Evolutionary conservation across 768 basidiomycete genomes (phyloP), one percentile per base, ranked within the genome.

Genomic region (Suillus sp.): DNA sequence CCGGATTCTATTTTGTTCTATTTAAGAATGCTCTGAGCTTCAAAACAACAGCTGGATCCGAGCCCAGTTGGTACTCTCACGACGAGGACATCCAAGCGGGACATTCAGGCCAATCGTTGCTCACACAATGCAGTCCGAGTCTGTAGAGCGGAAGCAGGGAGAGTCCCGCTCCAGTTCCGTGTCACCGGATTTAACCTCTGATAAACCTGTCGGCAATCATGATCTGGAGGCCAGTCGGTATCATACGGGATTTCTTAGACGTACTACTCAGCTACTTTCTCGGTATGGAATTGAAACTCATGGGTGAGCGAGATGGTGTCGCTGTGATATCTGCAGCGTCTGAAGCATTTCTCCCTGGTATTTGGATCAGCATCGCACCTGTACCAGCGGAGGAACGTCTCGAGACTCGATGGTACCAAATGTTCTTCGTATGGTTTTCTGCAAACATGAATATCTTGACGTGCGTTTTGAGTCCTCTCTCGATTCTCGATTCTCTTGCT

Each of bases 341-440:
- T 54, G 27, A 10, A 57, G 38, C 47, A 59, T 14, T 13, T n/a
- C 16, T 16, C 20, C 25, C 54, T 11, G 43, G 9, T 42, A 43
- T 27, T 59, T 8, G 51, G 11, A 16, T 20, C 42, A 80, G 80
- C 5, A 78, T 83, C 34, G 69, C 75, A 10, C 82, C 82, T 1
- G 73, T 81, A 11, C 74, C 75, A 1, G 66, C 62, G 1, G 72
- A 72, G 27, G 70, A 75, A 60, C 73, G 81, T 37, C 72, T 76
- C 25, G 80, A 83, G 32, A 77, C 73, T 7, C 74, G 75, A 27
- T 75, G 81, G 68, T 80, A 77, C 63, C 81, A 83, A 65, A 73
- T 81, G 73, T 83, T 82, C 66, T 83, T 83, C 67, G 77, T 82
- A n/a, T 83, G 81, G 81, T 79, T 83, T 65, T 80, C 82, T 35